These are phyloP conservation scores for Barbatosphaeria neglecta DNA, from an alignment of 495 filamentous ascomycete genomes.

Conservation along the genomic window DNA sequence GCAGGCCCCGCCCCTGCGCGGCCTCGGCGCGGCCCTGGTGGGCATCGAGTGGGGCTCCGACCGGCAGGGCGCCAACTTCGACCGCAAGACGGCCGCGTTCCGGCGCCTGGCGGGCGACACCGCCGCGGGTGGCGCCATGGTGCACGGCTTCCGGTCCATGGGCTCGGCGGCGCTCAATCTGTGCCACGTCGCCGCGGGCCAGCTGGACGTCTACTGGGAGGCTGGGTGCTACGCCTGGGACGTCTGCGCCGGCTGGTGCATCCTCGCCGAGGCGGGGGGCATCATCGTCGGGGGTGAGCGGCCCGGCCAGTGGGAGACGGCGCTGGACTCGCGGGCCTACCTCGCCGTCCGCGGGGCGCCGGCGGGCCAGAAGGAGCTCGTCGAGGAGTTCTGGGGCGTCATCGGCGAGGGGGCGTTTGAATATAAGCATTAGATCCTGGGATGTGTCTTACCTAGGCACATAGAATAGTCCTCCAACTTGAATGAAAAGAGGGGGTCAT, in stretches of 20 bases:
- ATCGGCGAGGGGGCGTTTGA: slow-evolving; percentile 41
- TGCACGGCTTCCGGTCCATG: slow-evolving; percentile 61
- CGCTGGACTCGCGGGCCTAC: slow-evolving; percentile 67
- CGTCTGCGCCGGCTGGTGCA: slow-evolving; percentile 83
- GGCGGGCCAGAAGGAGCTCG: slow-evolving; percentile 58
- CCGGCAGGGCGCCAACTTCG: slow-evolving; percentile 62
- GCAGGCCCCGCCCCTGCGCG: slow-evolving; percentile 33
- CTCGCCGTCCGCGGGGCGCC: slow-evolving; percentile 60
- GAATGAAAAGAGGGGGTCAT: too few relatives aligned
- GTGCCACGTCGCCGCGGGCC: slow-evolving; percentile 67
- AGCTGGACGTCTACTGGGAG: slow-evolving; percentile 83
- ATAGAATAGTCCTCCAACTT: too few relatives aligned
- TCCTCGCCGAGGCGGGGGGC: slow-evolving; percentile 75
- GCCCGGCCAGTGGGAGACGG: slow-evolving; percentile 62
- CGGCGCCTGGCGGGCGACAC: slow-evolving; percentile 51
- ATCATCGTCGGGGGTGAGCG: slow-evolving; percentile 67
- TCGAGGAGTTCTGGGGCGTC: slow-evolving; percentile 71
- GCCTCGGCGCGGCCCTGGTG: slow-evolving; percentile 51
- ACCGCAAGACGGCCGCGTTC: slow-evolving; percentile 61
- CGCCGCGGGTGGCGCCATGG: slow-evolving; percentile 64
- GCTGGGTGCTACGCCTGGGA: slow-evolving; percentile 94
- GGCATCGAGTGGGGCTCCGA: slow-evolving; percentile 71
- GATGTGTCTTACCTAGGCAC: not conserved
- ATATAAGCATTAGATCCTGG: slow-evolving; percentile 24
- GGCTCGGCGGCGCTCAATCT: slow-evolving; percentile 79